Conservation (phyloP, 306 rosid genomes). For the Delonix regia region DNA sequence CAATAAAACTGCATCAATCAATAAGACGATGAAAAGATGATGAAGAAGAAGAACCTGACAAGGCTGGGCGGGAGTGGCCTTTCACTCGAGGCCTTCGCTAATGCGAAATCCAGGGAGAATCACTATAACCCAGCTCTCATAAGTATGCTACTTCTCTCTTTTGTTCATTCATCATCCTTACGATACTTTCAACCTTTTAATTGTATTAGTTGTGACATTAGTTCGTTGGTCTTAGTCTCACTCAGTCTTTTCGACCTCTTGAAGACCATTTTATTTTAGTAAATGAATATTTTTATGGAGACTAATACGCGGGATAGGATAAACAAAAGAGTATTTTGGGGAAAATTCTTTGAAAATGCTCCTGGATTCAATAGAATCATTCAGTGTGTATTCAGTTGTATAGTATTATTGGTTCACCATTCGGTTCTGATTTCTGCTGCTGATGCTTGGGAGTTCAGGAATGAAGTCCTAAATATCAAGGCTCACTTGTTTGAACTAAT, state of each 20-base stretch:
- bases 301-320: neutral
- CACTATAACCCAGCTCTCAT: constrained; percentile 77
- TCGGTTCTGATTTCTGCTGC: neutral
- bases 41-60: constrained; percentile 42
- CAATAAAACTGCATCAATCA: constrained; percentile 29
- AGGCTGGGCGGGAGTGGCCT: constrained; percentile 71
- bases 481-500: neutral
- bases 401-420: neutral
- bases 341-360: neutral
- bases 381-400: neutral
- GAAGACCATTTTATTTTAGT: neutral
- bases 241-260: neutral
- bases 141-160: constrained; percentile 49
- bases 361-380: neutral
- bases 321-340: neutral
- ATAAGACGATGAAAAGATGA: constrained; percentile 27
- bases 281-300: neutral
- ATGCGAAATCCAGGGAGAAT: constrained; percentile 58
- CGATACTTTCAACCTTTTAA: neutral
- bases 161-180: neutral
- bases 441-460: neutral
- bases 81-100: constrained; percentile 65
- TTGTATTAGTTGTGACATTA: neutral
- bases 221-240: neutral
- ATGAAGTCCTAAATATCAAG: neutral